Evolutionary conservation across 2,329 filamentous ascomycete genomes (phyloP).

Genomic region (Neodidymelliopsis sp.): DNA sequence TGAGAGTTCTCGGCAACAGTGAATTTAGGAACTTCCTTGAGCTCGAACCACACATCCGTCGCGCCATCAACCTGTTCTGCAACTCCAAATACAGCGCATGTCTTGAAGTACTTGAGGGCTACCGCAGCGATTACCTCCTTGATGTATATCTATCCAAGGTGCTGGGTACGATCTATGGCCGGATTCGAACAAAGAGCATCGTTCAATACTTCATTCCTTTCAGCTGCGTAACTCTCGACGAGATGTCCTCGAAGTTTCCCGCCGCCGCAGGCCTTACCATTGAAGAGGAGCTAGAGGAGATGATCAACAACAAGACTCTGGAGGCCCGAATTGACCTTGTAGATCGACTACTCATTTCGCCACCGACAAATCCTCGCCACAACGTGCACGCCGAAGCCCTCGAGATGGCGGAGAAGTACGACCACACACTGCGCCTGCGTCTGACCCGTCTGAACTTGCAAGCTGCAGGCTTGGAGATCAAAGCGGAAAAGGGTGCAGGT

Average conservation of each 20-base stretch:
- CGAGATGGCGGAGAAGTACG: conserved; percentile 72
- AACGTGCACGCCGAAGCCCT: conserved; percentile 76
- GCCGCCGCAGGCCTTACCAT: conserved; percentile 59
- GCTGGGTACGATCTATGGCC: conserved; percentile 71
- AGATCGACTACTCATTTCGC: conserved; percentile 77
- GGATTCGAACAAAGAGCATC: conserved; percentile 89
- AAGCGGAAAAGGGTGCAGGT: conserved; percentile 30
- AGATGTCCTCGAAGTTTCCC: conserved; percentile 79
- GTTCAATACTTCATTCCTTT: conserved; percentile 92
- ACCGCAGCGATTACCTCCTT: conserved; percentile 85
- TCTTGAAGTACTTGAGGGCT: conserved; percentile 80
- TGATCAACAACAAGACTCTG: conserved; percentile 77
- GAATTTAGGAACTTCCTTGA: conserved; percentile 88
- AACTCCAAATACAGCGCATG: conserved; percentile 89
- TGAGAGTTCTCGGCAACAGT: conserved; percentile 81
- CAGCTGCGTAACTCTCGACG: conserved; percentile 81
- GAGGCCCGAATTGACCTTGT: conserved; percentile 86
- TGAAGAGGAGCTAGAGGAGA: conserved; percentile 75
- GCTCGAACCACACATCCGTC: conserved; percentile 90
- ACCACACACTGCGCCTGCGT: conserved; percentile 76
- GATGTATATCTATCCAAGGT: conserved; percentile 85
- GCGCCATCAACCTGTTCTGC: conserved; percentile 87
- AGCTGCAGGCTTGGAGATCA: conserved; percentile 76
- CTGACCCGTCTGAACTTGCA: conserved; percentile 79
- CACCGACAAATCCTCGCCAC: conserved; percentile 69